Base-by-base conservation (phyloP, 2,329 filamentous ascomycete genomes). In the Ramichloridium luteum region DNA sequence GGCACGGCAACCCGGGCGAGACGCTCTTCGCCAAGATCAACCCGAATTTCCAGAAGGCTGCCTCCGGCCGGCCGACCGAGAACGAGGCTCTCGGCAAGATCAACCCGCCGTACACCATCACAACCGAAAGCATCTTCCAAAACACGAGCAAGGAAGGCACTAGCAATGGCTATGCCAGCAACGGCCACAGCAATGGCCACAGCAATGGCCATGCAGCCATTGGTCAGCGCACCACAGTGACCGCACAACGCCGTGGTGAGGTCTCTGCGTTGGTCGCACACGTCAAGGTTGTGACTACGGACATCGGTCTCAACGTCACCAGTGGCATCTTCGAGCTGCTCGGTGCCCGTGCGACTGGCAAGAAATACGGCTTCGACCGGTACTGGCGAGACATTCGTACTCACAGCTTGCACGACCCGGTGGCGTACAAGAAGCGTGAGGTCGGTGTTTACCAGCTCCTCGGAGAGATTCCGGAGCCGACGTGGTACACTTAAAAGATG, bases 361-460 rank as follows among this genome's bases (percentile, higher is more conserved):
- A 57, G 32, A 75, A 67, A 42, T 65, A 74, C 1, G 72, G 72
- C 0, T 53, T 80, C 36, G 75, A 78, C 55, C 58, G 74, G 1
- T 79, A 74, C 51, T 79, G 72, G 72, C 61, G 74, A 27, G 74
- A 80, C 45, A 57, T 78, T n/a, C 54, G 75, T 4, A 77, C 73
- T 4, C 75, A 80, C 53, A 70, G 66, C 1, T 50, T 80, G 44
- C 74, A 79, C 53, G 75, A 79, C 50, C 74, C 74, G 1, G 72
- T 79, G 16, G 69, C 73, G 14, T 78, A 77, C 45, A 78, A 78
- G 61, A 73, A 76, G 35, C 54, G 68, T 3, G 74, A 79, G 52
- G 44, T 77, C 31, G 74, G 74, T 0, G 54, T 68, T 13, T 78
- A 63, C 46, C 58, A 66, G 23, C 45, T 79, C 33, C 44, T 77